Conservation (phyloP, 1,139 yeast species). For the Blastobotrys illinoisensis region DNA sequence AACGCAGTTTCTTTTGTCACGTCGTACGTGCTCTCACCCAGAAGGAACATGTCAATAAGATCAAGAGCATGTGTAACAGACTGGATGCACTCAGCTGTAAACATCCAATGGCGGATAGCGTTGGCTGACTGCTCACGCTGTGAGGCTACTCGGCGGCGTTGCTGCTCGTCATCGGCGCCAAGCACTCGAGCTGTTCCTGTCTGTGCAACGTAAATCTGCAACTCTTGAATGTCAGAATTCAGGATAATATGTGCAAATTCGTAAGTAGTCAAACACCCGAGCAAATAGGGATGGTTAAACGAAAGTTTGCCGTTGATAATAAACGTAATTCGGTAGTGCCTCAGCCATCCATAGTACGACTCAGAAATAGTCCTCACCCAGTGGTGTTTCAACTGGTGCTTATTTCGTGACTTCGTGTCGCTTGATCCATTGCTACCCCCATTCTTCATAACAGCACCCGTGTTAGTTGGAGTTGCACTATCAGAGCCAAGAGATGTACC, state of each 20-base stretch:
- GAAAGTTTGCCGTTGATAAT: constrained; percentile 21
- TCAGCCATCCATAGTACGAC: constrained; percentile 23
- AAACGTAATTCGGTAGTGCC: constrained; percentile 23
- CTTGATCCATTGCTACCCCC: not conserved
- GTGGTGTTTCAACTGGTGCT: not conserved
- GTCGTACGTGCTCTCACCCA: constrained; percentile 21
- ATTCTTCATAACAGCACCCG: not conserved
- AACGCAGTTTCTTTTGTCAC: constrained; percentile 25
- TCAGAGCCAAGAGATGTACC: not conserved
- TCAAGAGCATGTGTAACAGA: constrained; percentile 25
- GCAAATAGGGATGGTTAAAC: constrained; percentile 24
- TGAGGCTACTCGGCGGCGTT: not conserved
- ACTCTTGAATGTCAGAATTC: constrained; percentile 17
- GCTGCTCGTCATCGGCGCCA: not conserved
- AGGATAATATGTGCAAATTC: constrained; percentile 25
- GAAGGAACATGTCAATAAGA: constrained; percentile 24
- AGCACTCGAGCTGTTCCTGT: not conserved
- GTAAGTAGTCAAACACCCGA: constrained; percentile 26
- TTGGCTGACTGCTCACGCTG: constrained; percentile 1
- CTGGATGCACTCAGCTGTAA: constrained; percentile 7
- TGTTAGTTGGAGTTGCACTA: not conserved
- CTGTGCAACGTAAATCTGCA: constrained; percentile 15
- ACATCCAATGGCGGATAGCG: constrained; percentile 9
- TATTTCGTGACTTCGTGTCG: not conserved
- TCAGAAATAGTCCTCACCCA: constrained; percentile 22